Percentiles rank a stretch among this genome's conserved stretches.
These are phyloP conservation scores for Primulina eburnea DNA, from an alignment of 257 asterid genomes.

Conservation along the genomic window DNA sequence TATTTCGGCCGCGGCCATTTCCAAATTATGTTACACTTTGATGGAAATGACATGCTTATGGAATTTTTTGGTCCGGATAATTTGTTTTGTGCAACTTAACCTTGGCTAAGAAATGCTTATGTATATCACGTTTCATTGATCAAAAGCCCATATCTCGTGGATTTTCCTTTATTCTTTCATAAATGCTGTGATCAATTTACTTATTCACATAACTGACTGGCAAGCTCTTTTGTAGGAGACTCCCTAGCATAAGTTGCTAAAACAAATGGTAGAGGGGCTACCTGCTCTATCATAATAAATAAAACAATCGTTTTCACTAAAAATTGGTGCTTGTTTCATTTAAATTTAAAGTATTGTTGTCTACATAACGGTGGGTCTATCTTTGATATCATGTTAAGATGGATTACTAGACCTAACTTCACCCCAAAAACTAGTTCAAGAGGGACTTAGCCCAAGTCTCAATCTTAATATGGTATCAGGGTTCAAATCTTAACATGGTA, in stretches of 20 bases:
- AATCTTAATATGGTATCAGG: no score
- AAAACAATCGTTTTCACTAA: neutral
- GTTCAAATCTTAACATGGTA: no score
- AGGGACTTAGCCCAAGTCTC: no score
- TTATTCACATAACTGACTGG: neutral
- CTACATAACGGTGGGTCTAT: no score
- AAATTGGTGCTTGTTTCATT: neutral
- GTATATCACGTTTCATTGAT: neutral
- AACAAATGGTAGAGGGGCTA: neutral
- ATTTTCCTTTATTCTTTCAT: no score
- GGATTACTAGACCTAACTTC: no score
- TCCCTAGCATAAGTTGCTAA: neutral
- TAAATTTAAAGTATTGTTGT: neutral
- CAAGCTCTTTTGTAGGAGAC: neutral
- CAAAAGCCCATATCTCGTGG: neutral
- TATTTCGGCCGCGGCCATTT: neutral
- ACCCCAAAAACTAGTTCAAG: no score
- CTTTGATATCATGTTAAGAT: no score
- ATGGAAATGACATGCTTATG: neutral
- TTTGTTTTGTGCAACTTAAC: neutral
- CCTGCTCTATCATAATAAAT: neutral
- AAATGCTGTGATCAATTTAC: neutral
- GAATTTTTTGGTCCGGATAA: neutral
- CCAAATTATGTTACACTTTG: neutral
- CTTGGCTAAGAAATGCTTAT: neutral